Percentiles rank a stretch among this genome's conserved stretches.
phyloP scores from a whole-genome alignment of 176 grass and related monocot genomes.

The Coix lacrymajobi region DNA sequence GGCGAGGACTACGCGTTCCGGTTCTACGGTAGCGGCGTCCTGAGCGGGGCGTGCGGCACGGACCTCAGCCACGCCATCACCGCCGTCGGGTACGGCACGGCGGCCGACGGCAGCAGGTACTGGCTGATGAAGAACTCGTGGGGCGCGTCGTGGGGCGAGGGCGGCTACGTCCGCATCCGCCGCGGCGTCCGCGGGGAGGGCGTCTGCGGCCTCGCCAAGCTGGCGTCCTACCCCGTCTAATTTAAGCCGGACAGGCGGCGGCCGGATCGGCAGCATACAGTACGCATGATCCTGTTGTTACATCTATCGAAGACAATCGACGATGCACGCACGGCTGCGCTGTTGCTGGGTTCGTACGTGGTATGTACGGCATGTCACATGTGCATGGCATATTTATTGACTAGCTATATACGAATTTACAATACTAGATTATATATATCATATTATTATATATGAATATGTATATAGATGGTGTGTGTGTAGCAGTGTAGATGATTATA shows the following conservation, averaged over 20 bases:
- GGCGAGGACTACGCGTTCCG: slow-evolving; percentile 33
- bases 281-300: background rate
- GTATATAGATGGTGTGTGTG: background rate
- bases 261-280: background rate
- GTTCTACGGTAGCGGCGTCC: slow-evolving; percentile 53
- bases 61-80: slow-evolving; percentile 53
- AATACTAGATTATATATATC: no score
- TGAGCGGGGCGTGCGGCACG: slow-evolving; percentile 38
- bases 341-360: no score
- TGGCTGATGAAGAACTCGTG: slow-evolving; percentile 71
- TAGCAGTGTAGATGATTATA: background rate
- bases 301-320: background rate
- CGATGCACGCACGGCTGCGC: no score
- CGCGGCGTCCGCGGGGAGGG: slow-evolving; percentile 39
- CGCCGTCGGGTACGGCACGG: slow-evolving; percentile 53
- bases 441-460: no score
- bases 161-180: slow-evolving; percentile 49
- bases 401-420: no score
- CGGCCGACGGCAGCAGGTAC: slow-evolving; percentile 41
- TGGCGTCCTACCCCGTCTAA: slow-evolving; percentile 44
- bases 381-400: no score
- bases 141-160: slow-evolving; percentile 52
- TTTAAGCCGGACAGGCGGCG: no score
- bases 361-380: no score
- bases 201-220: slow-evolving; percentile 52